Percentiles rank a stretch among this genome's conserved stretches.
These are phyloP conservation scores for Crithidia brevicula DNA, from an alignment of 208 protist genomes.

Conservation along the genomic window DNA sequence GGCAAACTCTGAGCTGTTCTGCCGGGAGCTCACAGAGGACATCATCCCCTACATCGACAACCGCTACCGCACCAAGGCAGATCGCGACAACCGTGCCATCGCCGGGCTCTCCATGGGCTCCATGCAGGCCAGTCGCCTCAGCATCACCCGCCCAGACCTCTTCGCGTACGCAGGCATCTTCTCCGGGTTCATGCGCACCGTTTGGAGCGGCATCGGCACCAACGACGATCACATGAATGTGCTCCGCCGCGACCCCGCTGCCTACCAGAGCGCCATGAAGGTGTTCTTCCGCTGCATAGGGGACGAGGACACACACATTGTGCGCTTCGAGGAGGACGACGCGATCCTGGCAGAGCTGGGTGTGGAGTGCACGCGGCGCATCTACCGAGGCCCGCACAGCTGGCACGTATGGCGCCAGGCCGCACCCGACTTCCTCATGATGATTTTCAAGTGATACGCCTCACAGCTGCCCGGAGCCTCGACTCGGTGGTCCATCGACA, in stretches of 20 bases:
- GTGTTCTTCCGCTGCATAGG: conserved; percentile 40
- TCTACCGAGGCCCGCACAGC: conserved; percentile 38
- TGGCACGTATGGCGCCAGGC: conserved; percentile 46
- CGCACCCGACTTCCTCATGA: conserved; percentile 29
- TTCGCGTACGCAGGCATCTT: conserved; percentile 42
- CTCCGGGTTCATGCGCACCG: conserved; percentile 36
- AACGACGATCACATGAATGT: conserved; percentile 31
- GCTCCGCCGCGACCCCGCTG: conserved; percentile 13
- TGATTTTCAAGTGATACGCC: conserved; percentile 22
- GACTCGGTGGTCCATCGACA: too few species aligned
- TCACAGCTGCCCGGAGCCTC: too few species aligned
- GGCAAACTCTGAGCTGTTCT: conserved; percentile 9
- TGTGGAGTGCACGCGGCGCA: conserved; percentile 24
- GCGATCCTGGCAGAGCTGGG: conserved; percentile 32
- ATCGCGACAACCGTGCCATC: conserved; percentile 37
- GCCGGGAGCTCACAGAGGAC: conserved; percentile 18
- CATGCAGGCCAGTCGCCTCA: conserved; percentile 36
- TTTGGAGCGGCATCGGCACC: conserved; percentile 16
- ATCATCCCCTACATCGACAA: conserved; percentile 41
- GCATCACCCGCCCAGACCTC: conserved; percentile 33
- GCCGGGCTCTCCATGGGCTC: conserved; percentile 43
- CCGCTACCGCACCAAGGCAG: conserved; percentile 32
- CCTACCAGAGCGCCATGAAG: conserved; percentile 28
- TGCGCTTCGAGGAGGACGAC: conserved; percentile 33
- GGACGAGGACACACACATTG: conserved; percentile 19